Base-by-base conservation (phyloP, 2,329 filamentous ascomycete species). In the Pseudocercospora fijiensis region DNA sequence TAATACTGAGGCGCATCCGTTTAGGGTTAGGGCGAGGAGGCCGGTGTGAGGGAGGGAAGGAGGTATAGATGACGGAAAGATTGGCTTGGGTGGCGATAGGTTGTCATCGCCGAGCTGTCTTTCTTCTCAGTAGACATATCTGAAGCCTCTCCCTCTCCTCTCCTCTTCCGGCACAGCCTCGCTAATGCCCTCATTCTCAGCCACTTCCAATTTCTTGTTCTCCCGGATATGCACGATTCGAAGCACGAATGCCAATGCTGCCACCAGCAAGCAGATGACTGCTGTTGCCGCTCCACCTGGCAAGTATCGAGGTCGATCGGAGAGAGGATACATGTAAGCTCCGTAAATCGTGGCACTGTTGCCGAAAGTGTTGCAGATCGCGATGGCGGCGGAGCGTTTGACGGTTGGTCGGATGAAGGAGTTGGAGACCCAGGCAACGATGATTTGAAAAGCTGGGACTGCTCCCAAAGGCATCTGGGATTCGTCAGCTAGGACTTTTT, bases 1-100 rank as follows among this genome's bases (percentile, higher is more conserved):
- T 70, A 89, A 88, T 71, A 89, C 86, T 0, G 86, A 89, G 75
- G 86, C 85, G 27, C 86, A 89, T 78, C 86, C 86, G 3, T 76
- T 87, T 20, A 82, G 76, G 72, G 79, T 84, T 9, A 41, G 43
- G 47, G 63, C 63, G 13, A 59, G 37, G 27, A 62, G 28, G 52
- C 61, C 64, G 43, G 61, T 66, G 24, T 66, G 22, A 33, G 18
- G 1, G n/a, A n/a, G n/a, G n/a, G n/a, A n/a, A n/a, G n/a, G n/a
- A n/a, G n/a, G n/a, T n/a, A n/a, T n/a, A n/a, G n/a, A n/a, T n/a
- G n/a, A n/a, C n/a, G n/a, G n/a, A n/a, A n/a, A n/a, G n/a, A n/a
- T n/a, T n/a, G n/a, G n/a, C n/a, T n/a, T n/a, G n/a, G n/a, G n/a
- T n/a, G n/a, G n/a, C n/a, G n/a, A n/a, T n/a, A 64, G 52, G 52